phyloP scores from a whole-genome alignment of 768 basidiomycete genomes.

The Kondoa subrosea region DNA sequence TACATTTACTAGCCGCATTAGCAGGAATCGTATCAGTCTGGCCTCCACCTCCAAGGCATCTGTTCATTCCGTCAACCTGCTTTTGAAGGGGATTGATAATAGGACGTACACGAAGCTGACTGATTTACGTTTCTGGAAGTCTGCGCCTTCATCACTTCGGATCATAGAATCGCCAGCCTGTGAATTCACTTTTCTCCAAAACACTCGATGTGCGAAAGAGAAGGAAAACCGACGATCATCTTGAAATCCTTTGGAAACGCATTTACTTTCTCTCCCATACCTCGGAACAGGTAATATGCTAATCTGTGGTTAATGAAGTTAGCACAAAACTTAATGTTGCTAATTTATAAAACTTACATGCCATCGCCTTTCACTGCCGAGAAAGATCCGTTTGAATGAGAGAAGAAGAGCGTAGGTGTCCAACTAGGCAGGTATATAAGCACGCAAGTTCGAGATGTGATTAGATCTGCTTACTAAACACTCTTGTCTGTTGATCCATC shows the following conservation, averaged over 20 bases:
- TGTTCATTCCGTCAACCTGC: neutral
- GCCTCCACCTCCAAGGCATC: neutral
- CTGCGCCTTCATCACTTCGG: no score
- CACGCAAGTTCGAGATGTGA: no score
- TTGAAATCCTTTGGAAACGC: neutral
- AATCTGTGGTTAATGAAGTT: neutral
- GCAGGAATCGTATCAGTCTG: neutral
- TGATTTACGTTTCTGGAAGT: no score
- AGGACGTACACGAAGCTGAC: no score
- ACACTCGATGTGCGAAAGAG: neutral
- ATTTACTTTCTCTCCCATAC: neutral
- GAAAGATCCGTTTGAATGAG: neutral
- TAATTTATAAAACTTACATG: neutral
- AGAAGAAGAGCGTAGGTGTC: neutral
- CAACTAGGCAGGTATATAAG: neutral
- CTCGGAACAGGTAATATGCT: neutral
- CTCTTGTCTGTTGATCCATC: no score
- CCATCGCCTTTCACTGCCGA: neutral
- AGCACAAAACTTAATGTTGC: neutral
- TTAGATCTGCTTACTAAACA: no score
- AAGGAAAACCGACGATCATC: neutral
- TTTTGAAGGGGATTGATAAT: no score
- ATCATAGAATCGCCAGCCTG: no score
- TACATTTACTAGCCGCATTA: neutral
- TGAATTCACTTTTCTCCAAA: no score